Conservation (phyloP, 1,284 basidiomycete genomes). For the Sporisorium graminicola region DNA sequence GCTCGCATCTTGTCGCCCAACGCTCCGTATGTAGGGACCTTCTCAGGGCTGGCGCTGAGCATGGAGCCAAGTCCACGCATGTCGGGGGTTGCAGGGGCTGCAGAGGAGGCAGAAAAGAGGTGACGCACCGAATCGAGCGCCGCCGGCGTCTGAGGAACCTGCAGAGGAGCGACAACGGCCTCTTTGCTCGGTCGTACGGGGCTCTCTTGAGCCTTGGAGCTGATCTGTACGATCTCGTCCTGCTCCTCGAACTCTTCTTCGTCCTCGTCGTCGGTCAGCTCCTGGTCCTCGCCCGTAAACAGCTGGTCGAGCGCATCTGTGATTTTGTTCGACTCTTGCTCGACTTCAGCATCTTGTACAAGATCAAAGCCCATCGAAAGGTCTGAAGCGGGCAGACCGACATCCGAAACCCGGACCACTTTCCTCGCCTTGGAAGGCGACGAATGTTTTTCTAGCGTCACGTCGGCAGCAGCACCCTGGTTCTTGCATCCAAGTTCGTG, state of each 20-base stretch:
- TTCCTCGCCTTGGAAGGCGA: slow-evolving; percentile 35
- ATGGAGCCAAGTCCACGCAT: slow-evolving; percentile 26
- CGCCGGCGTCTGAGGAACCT: slow-evolving; percentile 25
- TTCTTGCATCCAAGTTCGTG: slow-evolving; percentile 14
- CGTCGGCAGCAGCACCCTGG: not conserved
- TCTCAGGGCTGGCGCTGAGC: slow-evolving; percentile 21
- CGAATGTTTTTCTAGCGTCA: not conserved
- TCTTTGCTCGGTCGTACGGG: slow-evolving; percentile 6
- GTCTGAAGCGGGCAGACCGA: slow-evolving; percentile 42
- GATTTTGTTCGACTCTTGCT: slow-evolving; percentile 25
- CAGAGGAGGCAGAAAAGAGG: slow-evolving; percentile 28
- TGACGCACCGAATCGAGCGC: slow-evolving; percentile 38
- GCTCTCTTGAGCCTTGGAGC: slow-evolving; percentile 13
- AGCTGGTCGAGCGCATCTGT: slow-evolving; percentile 39
- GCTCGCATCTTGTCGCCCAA: slow-evolving; percentile 43
- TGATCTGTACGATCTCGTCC: slow-evolving; percentile 36
- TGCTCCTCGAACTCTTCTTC: slow-evolving; percentile 30
- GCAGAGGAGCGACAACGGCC: not conserved
- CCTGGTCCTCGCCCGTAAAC: slow-evolving; percentile 38
- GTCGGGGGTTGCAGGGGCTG: slow-evolving; percentile 30
- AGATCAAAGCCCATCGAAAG: slow-evolving; percentile 45
- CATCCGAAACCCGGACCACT: slow-evolving; percentile 38
- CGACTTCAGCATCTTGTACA: slow-evolving; percentile 15
- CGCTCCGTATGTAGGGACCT: slow-evolving; percentile 27
- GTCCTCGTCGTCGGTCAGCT: slow-evolving; percentile 46